Conservation (phyloP, 768 basidiomycete genomes). For the Termitomyces sp. region DNA sequence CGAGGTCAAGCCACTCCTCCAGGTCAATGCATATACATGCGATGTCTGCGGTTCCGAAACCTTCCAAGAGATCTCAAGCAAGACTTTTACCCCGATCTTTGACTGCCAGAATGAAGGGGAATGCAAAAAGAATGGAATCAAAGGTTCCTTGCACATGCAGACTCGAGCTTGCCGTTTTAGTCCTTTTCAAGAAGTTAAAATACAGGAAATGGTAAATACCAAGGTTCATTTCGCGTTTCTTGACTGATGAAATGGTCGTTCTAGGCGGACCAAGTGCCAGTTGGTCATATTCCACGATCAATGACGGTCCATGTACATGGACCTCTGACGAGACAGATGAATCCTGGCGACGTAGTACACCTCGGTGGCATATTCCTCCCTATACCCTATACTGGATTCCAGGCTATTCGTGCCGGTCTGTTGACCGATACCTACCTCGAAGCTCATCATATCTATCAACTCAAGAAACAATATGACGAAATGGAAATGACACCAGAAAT, state of each 20-base stretch:
- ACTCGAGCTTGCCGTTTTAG: slow-evolving; percentile 95
- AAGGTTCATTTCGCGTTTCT: background rate
- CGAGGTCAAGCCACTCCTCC: slow-evolving; percentile 95
- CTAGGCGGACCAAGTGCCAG: slow-evolving; percentile 97
- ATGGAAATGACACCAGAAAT: slow-evolving; percentile 93
- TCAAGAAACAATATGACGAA: slow-evolving; percentile 96
- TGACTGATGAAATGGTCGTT: background rate
- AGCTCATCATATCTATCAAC: slow-evolving; percentile 82
- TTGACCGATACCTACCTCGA: slow-evolving; percentile 98
- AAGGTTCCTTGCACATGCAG: slow-evolving; percentile 96
- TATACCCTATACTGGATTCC: slow-evolving; percentile 95
- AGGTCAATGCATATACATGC: slow-evolving; percentile 97
- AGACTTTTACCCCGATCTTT: slow-evolving; percentile 83
- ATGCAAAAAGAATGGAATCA: slow-evolving; percentile 82
- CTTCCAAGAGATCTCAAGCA: slow-evolving; percentile 94
- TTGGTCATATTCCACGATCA: slow-evolving; percentile 97
- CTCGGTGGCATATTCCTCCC: slow-evolving; percentile 97
- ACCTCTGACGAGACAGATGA: slow-evolving; percentile 83
- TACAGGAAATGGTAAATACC: slow-evolving; percentile 89
- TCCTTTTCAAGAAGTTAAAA: slow-evolving; percentile 98
- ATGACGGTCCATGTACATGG: slow-evolving; percentile 98
- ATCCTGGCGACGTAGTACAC: slow-evolving; percentile 94
- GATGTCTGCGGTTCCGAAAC: slow-evolving; percentile 98
- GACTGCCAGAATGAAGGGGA: slow-evolving; percentile 86
- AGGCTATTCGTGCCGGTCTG: slow-evolving; percentile 93